These are phyloP conservation scores for Russula sp. DNA, from an alignment of 768 basidiomycete genomes.

Conservation along the genomic window DNA sequence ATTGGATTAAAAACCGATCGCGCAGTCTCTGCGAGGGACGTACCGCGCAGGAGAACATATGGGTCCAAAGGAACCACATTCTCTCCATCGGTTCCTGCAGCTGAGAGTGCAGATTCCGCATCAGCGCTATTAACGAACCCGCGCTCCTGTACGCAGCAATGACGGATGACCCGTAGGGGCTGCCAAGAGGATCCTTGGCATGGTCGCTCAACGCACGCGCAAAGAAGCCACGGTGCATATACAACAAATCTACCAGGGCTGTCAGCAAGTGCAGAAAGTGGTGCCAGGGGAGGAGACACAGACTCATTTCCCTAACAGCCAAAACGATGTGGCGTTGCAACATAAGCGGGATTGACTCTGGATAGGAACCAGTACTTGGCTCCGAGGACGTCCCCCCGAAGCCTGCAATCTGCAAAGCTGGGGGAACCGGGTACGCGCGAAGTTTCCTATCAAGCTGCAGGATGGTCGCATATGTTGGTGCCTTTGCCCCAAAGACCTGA, in stretches of 20 bases:
- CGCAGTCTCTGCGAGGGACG: conserved; percentile 24
- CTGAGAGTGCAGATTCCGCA: conserved; percentile 58
- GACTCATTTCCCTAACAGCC: conserved; percentile 64
- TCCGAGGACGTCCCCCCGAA: conserved; percentile 41
- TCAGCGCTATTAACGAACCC: conserved; percentile 58
- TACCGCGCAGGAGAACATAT: conserved; percentile 68
- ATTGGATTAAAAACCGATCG: background rate
- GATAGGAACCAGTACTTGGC: conserved; percentile 32
- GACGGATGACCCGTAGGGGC: conserved; percentile 62
- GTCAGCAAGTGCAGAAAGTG: background rate
- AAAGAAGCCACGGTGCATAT: conserved; percentile 73
- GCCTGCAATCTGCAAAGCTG: conserved; percentile 56
- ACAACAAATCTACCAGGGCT: conserved; percentile 35
- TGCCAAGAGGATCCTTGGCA: conserved; percentile 58
- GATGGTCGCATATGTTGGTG: conserved; percentile 55
- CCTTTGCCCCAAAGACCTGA: conserved; percentile 57
- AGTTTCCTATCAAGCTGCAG: conserved; percentile 63
- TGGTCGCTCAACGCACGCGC: conserved; percentile 60
- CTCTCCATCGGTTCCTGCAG: conserved; percentile 61
- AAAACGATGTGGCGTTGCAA: conserved; percentile 64
- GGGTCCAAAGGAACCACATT: conserved; percentile 68
- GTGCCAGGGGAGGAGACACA: conserved; percentile 22
- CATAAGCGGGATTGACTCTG: conserved; percentile 49
- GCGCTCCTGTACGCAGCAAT: conserved; percentile 64
- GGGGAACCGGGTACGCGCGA: conserved; percentile 55